Base-by-base conservation (phyloP, 2,329 filamentous ascomycete genomes). In the Chrysoporthe cubensis region DNA sequence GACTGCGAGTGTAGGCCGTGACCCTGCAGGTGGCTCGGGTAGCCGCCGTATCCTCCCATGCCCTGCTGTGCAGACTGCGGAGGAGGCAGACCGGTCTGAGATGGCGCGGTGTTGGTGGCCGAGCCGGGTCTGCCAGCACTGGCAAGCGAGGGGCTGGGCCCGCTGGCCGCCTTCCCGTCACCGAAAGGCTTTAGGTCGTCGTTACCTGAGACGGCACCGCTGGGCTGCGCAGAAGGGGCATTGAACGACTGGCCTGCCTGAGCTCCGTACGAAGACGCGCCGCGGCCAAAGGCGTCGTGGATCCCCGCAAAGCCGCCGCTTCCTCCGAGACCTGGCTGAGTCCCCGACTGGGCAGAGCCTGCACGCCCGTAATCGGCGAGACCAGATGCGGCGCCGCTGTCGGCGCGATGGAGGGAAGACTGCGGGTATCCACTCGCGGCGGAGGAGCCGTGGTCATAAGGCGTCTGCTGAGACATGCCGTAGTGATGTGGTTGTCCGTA, bases 171-270 rank as follows among this genome's bases (percentile, higher is more conserved):
- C 82, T 88, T 88, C 72, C 80, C 75, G 26, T 88, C 87, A 62
- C 84, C 84, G 68, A 86, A 88, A 0, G 85, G 84, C 82, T 88
- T 88, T 76, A 88, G 74, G 42, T 88, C 87, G 69, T 88, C 87
- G 26, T 75, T 75, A 11, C 76, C 79, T 9, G 82, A 77, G 7
- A 80, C 78, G 48, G 79, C 78, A 57, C 75, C 77, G 48, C 79
- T 78, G 2, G 81, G 79, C 75, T 87, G 86, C 7, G 80, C 78
- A 66, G 77, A 78, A 66, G 85, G 81, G 65, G 79, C 82, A 75
- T 81, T 84, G 76, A 85, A 89, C 0, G 80, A 79, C 74, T 87
- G 86, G 13, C 80, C 80, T n/a, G 76, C 80, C 73, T 87, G 86
- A 16, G 84, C 82, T 73, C 86, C 85, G 78, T 87, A 88, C 3